Conservation (phyloP, 2,329 filamentous ascomycete genomes). For the Neophaeococcomyces mojaviensis region DNA sequence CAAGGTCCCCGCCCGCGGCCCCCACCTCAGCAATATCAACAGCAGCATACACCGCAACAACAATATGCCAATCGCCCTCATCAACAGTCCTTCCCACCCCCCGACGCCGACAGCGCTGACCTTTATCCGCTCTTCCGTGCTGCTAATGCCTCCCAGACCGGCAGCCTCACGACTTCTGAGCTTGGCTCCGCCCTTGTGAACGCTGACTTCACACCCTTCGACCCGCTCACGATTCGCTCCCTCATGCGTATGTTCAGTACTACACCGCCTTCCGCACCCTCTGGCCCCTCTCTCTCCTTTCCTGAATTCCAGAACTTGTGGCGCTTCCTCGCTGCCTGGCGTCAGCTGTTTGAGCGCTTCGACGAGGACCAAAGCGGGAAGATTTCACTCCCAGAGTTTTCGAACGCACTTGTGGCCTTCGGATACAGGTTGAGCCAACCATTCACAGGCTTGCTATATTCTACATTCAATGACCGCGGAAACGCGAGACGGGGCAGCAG, state of each 20-base stretch:
- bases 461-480: conserved; percentile 64
- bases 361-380: conserved; percentile 79
- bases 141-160: conserved; percentile 71
- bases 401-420: conserved; percentile 83
- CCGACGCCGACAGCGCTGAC: conserved; percentile 48
- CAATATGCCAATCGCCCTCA: conserved; percentile 9
- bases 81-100: conserved; percentile 26
- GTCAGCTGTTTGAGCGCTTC: conserved; percentile 89
- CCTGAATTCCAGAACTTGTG: conserved; percentile 94
- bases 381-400: conserved; percentile 80
- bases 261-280: conserved; percentile 16
- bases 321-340: conserved; percentile 93
- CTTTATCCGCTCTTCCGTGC: conserved; percentile 81
- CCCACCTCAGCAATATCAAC: conserved; percentile 4
- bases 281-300: conserved; percentile 75
- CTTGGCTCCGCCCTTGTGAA: conserved; percentile 88
- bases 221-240: conserved; percentile 89
- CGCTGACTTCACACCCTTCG: conserved; percentile 90
- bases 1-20: conserved; percentile 37
- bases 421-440: conserved; percentile 79
- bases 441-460: conserved; percentile 79
- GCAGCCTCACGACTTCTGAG: conserved; percentile 77
- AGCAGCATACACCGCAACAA: conserved; percentile 30
- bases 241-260: conserved; percentile 92
- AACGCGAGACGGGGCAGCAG: conserved; percentile 34